A percentile compares a stretch with the other conserved stretches of the same genome.
phyloP scores from a whole-genome alignment of 2,329 filamentous ascomycete species.

The Botryotinia globosa region DNA sequence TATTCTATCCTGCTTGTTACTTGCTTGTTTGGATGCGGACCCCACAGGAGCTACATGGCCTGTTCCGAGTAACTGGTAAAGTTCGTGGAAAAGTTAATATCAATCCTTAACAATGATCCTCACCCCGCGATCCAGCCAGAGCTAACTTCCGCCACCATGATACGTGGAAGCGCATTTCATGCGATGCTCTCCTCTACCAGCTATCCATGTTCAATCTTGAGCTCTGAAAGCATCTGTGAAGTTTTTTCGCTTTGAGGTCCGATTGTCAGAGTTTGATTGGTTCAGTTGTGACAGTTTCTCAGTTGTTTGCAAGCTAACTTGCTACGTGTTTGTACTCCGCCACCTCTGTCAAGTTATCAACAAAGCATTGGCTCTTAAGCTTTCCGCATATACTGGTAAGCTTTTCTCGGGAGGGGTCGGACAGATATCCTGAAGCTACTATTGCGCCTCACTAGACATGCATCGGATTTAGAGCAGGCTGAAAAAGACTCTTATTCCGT shows the following conservation, averaged over 20 bases:
- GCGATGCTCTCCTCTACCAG: not conserved
- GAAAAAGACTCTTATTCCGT: not conserved
- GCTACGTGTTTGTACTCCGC: not conserved
- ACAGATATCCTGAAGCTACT: not conserved
- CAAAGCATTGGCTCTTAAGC: not conserved
- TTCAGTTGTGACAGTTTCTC: not conserved
- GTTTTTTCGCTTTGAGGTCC: not conserved
- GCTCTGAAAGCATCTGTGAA: not conserved
- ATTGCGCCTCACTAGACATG: not conserved
- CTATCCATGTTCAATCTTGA: not conserved
- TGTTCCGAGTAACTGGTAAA: not conserved
- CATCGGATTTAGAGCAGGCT: not conserved
- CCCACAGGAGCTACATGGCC: not conserved
- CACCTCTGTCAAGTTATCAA: not conserved
- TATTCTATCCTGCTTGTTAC: too few relatives aligned
- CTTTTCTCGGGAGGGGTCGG: not conserved
- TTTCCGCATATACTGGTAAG: not conserved
- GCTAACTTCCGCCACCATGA: not conserved
- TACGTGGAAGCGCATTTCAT: not conserved
- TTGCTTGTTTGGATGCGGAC: not conserved
- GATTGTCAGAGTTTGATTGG: not conserved
- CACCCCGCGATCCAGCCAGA: constrained; percentile 10
- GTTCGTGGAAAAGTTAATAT: not conserved
- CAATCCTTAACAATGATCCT: constrained; percentile 6
- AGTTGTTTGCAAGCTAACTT: not conserved